A percentile compares a stretch with the other conserved stretches of the same genome.
These are phyloP conservation scores for Termitomyces sp. DNA, from an alignment of 768 basidiomycete genomes.

Conservation along the genomic window DNA sequence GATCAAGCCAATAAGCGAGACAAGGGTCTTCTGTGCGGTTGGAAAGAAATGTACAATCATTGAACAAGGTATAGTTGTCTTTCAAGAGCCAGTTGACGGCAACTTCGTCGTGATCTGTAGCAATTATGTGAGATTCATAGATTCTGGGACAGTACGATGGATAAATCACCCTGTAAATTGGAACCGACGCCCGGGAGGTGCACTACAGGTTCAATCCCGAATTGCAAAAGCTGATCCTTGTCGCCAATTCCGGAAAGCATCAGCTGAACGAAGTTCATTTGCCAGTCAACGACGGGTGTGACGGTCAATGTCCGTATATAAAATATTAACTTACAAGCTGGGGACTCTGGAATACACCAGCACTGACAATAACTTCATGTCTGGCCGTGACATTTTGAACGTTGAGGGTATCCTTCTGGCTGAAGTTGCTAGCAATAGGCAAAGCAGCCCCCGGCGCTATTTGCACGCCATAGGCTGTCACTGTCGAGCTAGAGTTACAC, in stretches of 20 bases:
- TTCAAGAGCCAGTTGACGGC: slow-evolving; percentile 24
- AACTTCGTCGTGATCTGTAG: slow-evolving; percentile 26
- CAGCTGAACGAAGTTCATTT: background rate
- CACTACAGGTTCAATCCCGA: slow-evolving; percentile 22
- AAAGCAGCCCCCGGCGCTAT: slow-evolving; percentile 19
- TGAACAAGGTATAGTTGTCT: slow-evolving; percentile 21
- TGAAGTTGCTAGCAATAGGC: slow-evolving; percentile 24
- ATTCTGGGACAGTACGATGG: background rate
- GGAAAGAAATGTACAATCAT: slow-evolving; percentile 21
- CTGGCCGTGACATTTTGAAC: slow-evolving; percentile 16
- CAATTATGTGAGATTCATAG: background rate
- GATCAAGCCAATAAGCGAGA: slow-evolving; percentile 20
- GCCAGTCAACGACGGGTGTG: background rate
- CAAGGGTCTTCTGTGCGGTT: slow-evolving; percentile 24
- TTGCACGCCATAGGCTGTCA: slow-evolving; percentile 21
- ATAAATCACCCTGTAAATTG: slow-evolving; percentile 26
- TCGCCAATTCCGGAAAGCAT: slow-evolving; percentile 33
- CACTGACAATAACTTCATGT: slow-evolving; percentile 25
- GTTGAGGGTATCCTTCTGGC: slow-evolving; percentile 16
- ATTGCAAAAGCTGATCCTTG: slow-evolving; percentile 13
- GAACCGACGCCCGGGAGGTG: slow-evolving; percentile 30
- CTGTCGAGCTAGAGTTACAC: slow-evolving; percentile 11
- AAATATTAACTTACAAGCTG: slow-evolving; percentile 17
- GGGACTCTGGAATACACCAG: slow-evolving; percentile 22
- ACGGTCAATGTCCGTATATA: background rate